A percentile compares a stretch with the other conserved stretches of the same genome.
These are phyloP conservation scores for Suhomyces kunorum DNA, from an alignment of 1,139 yeast genomes.

Conservation along the genomic window DNA sequence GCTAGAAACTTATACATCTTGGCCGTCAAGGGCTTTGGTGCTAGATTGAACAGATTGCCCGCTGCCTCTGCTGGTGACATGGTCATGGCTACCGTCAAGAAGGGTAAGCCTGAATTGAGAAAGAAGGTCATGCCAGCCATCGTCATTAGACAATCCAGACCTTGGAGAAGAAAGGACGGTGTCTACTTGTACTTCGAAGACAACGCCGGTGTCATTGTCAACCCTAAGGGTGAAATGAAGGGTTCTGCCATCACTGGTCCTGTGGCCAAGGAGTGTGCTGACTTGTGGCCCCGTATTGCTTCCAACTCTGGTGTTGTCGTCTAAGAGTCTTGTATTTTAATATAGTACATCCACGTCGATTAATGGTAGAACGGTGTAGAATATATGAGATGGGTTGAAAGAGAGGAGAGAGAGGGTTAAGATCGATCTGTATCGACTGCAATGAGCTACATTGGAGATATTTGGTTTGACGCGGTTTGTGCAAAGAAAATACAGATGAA, in stretches of 20 bases:
- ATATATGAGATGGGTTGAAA: neutral
- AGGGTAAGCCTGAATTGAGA: conserved; percentile 99
- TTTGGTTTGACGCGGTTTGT: no score
- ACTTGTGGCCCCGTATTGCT: conserved; percentile 99
- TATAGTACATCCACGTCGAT: conserved; percentile 10
- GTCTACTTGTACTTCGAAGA: conserved; percentile 99
- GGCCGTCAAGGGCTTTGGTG: conserved; percentile 99
- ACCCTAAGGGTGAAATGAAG: conserved; percentile 99
- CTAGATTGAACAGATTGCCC: conserved; percentile 99
- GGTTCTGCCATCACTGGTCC: conserved; percentile 99
- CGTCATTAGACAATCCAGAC: conserved; percentile 98
- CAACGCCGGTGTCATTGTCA: conserved; percentile 99
- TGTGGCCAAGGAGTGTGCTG: conserved; percentile 99
- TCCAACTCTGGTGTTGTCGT: conserved; percentile 99
- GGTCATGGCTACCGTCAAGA: conserved; percentile 99
- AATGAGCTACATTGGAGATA: no score
- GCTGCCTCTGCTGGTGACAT: conserved; percentile 99
- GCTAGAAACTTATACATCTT: conserved; percentile 99
- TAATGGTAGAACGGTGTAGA: conserved; percentile 5
- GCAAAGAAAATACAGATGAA: no score
- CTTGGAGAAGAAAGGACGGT: conserved; percentile 99
- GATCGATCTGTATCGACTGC: no score
- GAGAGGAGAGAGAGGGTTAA: neutral
- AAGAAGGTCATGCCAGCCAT: conserved; percentile 99
- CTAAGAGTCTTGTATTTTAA: conserved; percentile 39